Evolutionary conservation across 2,329 filamentous ascomycete genomes (phyloP).

Genomic region (Scedosporium boydii): DNA sequence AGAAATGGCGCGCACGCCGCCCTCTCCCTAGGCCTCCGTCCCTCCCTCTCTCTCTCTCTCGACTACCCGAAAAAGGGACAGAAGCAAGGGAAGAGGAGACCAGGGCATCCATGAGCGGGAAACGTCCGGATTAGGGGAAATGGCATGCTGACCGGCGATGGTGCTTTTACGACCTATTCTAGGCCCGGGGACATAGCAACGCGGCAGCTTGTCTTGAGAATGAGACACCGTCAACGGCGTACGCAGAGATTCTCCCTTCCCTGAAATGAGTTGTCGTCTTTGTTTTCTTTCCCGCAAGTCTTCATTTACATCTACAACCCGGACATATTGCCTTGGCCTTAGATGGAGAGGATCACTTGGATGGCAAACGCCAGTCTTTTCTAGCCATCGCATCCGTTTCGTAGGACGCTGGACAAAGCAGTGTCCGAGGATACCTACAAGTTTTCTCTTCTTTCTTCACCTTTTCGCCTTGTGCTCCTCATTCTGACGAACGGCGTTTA

Average conservation of each 20-base stretch:
- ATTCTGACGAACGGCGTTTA: constrained; percentile 11
- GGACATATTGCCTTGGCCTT: no score
- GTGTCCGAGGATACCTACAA: no score
- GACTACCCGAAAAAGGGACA: background rate
- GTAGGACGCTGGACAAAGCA: no score
- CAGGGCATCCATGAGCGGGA: no score
- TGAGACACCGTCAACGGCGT: constrained; percentile 7
- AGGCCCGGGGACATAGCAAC: constrained; percentile 2
- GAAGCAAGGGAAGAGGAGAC: background rate
- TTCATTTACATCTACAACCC: no score
- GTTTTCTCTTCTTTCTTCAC: no score
- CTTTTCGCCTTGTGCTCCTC: no score
- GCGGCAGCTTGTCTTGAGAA: constrained; percentile 4
- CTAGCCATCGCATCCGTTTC: no score
- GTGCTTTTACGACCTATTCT: constrained; percentile 12
- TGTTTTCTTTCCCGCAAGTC: no score
- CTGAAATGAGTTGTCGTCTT: background rate
- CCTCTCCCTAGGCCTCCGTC: constrained; percentile 6
- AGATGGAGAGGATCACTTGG: no score
- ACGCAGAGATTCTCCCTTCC: background rate
- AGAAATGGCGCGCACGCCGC: background rate
- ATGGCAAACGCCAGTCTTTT: no score
- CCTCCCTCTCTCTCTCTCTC: constrained; percentile 14
- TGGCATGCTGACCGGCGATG: constrained; percentile 12
- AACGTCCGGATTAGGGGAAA: background rate